phyloP scores from a whole-genome alignment of 2,329 filamentous ascomycete genomes.

The Penicillium verrucosum region DNA sequence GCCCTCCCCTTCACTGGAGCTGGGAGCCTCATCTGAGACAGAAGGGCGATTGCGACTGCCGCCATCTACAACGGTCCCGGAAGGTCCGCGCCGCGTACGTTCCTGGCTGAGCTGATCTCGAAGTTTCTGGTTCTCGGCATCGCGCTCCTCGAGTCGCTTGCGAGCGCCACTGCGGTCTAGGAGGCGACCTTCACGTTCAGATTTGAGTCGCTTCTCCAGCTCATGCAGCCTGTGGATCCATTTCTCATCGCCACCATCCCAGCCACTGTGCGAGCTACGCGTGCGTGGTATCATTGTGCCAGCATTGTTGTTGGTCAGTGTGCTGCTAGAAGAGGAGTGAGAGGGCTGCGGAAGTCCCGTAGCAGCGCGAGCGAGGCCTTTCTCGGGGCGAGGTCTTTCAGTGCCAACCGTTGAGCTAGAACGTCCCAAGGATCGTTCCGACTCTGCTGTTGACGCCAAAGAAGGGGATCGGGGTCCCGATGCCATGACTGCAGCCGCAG shows the following conservation, averaged over 20 bases:
- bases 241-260: constrained; percentile 59
- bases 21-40: constrained; percentile 30
- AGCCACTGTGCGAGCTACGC: constrained; percentile 22
- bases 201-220: constrained; percentile 81
- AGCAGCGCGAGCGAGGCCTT: constrained; percentile 30
- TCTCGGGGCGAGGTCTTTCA: constrained; percentile 27
- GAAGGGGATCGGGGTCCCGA: constrained; percentile 22
- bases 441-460: constrained; percentile 24
- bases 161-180: constrained; percentile 80
- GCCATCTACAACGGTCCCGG: constrained; percentile 22
- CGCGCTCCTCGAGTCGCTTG: constrained; percentile 73
- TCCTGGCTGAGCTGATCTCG: constrained; percentile 62
- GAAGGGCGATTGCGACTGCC: constrained; percentile 17
- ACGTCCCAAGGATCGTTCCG: constrained; percentile 50
- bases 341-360: constrained; percentile 36
- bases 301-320: constrained; percentile 30
- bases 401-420: constrained; percentile 53
- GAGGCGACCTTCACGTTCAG: constrained; percentile 80
- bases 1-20: constrained; percentile 39
- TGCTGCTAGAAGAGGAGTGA: constrained; percentile 33
- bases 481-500: constrained; percentile 34
- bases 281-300: constrained; percentile 27
- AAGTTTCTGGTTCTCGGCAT: constrained; percentile 69
- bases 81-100: constrained; percentile 39
- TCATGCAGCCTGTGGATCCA: constrained; percentile 86